Evolutionary conservation across 768 basidiomycete species (phyloP), one percentile per base, ranked within the genome.

Genomic region (Saitozyma sp.): DNA sequence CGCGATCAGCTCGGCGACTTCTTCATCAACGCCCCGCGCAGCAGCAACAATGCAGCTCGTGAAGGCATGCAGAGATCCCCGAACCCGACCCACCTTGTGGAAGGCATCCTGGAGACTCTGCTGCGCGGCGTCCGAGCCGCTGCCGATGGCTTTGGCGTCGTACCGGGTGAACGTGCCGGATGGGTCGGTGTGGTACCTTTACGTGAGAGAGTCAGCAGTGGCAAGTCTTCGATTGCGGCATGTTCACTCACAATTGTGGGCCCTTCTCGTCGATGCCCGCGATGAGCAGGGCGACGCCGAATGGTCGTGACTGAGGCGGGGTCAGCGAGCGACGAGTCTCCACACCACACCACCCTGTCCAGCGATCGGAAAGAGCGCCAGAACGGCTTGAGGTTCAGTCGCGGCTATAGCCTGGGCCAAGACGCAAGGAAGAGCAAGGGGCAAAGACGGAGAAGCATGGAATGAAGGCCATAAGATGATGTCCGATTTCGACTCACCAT

Each of bases 121-220:
- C 80, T 99, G 96, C 54, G 96, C 96, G 38, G 92, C 95, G 79
- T 98, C 96, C 56, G 92, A 94, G 48, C 96, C 96, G 39, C 92
- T 94, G 29, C 96, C 96, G 74, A 99, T 98, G 8, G 96, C 96
- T 81, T 98, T 99, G 41, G 96, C 96, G 67, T 97, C 90, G 74
- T 96, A 97, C 60, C 91, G 88, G 70, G 93, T 89, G 74, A 92
- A 97, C 14, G 96, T 98, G 11, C 96, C 96, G 17, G 95, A 98
- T 4, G 96, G 96, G 81, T 99, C 96, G 39, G 95, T 96, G 79
- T 99, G 95, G 80, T 86, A 98, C 76, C 95, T 98, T 29, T 29
- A 29, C 29, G 29, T 29, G 29, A 41, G 29, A 9, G 53, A 50
- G 62, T 55, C 6, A 61, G 62, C 51, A 29, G 29, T 2, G 29